Percentiles rank a stretch among this genome's conserved stretches.
These are phyloP conservation scores for Coelastrella sp. DNA, from an alignment of 139 green algal genomes.

Conservation along the genomic window DNA sequence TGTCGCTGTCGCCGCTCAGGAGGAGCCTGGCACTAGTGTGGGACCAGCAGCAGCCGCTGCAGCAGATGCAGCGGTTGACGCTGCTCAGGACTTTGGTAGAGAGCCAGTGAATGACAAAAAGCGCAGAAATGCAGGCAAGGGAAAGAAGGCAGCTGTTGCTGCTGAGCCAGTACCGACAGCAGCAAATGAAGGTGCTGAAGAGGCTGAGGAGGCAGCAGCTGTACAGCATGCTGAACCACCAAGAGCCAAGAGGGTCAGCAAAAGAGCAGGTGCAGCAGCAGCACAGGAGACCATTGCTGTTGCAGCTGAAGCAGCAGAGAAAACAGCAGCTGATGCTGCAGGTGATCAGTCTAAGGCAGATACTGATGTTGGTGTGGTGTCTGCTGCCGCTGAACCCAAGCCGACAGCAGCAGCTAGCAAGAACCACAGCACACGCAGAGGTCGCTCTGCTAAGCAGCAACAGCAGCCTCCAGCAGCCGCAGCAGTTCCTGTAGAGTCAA, in stretches of 20 bases:
- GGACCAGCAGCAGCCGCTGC: not conserved
- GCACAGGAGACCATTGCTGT: not conserved
- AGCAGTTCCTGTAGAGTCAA: not conserved
- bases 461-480: not conserved
- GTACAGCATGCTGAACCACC: not conserved
- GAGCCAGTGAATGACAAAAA: not conserved
- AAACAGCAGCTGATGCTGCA: slow-evolving; percentile 16
- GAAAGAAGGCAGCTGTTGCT: not conserved
- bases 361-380: not conserved
- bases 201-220: not conserved
- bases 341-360: not conserved
- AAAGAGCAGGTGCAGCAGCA: not conserved
- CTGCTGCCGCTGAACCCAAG: not conserved
- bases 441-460: too few species aligned
- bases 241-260: not conserved
- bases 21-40: not conserved
- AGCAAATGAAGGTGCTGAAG: not conserved
- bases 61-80: not conserved
- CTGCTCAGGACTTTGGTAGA: not conserved
- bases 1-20: not conserved
- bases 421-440: not conserved
- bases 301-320: not conserved
- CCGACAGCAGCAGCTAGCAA: not conserved
- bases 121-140: not conserved
- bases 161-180: not conserved